Evolutionary conservation across 306 rosid genomes (phyloP).

Genomic region (Sphenostylis stenocarpa): DNA sequence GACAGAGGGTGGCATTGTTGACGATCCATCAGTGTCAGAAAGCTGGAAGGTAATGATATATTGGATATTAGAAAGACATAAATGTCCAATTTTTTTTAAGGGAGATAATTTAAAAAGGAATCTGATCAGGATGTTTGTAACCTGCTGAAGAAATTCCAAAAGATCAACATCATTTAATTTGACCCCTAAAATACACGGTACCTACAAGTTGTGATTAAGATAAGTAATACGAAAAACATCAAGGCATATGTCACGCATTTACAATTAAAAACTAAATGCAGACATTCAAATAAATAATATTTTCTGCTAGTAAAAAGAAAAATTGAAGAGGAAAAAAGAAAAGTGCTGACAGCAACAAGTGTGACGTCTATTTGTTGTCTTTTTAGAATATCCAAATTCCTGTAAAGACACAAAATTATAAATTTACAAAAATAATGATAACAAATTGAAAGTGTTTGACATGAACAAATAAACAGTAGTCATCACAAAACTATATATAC

Average conservation of each 20-base stretch:
- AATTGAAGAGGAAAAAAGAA: background rate
- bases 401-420: conserved; percentile 40
- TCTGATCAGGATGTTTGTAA: conserved; percentile 26
- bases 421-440: conserved; percentile 13
- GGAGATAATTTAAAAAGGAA: conserved; percentile 25
- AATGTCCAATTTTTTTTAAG: background rate
- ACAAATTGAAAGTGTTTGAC: background rate
- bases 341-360: conserved; percentile 64
- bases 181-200: conserved; percentile 90
- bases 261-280: background rate
- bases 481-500: background rate
- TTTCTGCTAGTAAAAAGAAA: conserved; percentile 6
- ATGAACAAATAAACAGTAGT: background rate
- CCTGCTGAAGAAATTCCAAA: conserved; percentile 98
- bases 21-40: conserved; percentile 91
- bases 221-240: conserved; percentile 20
- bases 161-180: conserved; percentile 79
- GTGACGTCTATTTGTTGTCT: conserved; percentile 50
- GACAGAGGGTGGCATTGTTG: conserved; percentile 84
- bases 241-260: background rate
- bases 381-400: conserved; percentile 82
- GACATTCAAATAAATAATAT: background rate
- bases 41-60: conserved; percentile 53
- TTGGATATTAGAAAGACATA: background rate
- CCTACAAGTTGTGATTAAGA: conserved; percentile 48